Conservation (phyloP, 768 basidiomycete species). For the Hydnomerulius pinastri region DNA sequence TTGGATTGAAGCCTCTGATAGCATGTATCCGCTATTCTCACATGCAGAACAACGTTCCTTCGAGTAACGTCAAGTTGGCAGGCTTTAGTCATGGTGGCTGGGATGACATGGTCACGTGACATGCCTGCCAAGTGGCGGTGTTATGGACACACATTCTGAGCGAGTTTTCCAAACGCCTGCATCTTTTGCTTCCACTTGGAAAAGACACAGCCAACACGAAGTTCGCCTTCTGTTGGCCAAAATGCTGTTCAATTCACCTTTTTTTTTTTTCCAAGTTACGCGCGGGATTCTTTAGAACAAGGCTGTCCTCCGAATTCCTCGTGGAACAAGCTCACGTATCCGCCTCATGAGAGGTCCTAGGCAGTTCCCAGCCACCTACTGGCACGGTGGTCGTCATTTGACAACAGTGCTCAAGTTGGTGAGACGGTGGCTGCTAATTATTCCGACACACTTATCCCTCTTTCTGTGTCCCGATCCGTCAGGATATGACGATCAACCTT, state of each 20-base stretch:
- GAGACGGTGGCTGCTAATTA: neutral
- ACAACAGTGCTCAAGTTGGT: neutral
- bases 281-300: neutral
- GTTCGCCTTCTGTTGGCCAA: neutral
- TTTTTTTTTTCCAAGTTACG: neutral
- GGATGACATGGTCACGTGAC: neutral
- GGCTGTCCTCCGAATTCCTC: slow-evolving; percentile 17
- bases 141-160: neutral
- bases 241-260: neutral
- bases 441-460: neutral
- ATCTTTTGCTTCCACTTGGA: slow-evolving; percentile 10
- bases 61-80: neutral
- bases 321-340: neutral
- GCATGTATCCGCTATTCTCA: no score
- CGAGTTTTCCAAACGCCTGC: neutral
- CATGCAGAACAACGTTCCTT: neutral
- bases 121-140: slow-evolving; percentile 2
- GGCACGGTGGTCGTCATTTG: neutral
- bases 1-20: no score
- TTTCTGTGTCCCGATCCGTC: slow-evolving; percentile 1
- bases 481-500: slow-evolving; percentile 2
- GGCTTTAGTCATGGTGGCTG: no score
- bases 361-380: neutral
- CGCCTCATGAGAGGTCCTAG: neutral
- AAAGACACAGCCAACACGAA: slow-evolving; percentile 19